These are phyloP conservation scores for Boehmeria nivea DNA, from an alignment of 306 rosid genomes.

Conservation along the genomic window DNA sequence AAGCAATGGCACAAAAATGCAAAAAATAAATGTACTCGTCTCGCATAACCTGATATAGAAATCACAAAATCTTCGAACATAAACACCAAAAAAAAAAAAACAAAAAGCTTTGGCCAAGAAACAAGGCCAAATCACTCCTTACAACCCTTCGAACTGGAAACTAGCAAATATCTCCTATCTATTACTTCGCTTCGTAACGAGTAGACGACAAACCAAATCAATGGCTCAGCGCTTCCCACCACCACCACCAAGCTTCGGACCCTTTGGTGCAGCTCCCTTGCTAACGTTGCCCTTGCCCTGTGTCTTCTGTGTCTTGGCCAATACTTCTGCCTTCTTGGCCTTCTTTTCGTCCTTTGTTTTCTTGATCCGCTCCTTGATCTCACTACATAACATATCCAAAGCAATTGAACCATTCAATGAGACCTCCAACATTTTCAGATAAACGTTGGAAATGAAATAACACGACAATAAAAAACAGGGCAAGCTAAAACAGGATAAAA, in stretches of 20 bases:
- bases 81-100: slow-evolving; percentile 8
- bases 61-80: slow-evolving; percentile 16
- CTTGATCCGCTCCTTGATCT: slow-evolving; percentile 81
- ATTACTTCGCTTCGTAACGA: slow-evolving; percentile 11
- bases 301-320: slow-evolving; percentile 52
- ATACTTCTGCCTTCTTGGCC: slow-evolving; percentile 79
- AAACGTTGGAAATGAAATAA: not conserved
- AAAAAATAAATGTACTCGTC: not conserved
- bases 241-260: slow-evolving; percentile 85
- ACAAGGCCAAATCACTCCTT: slow-evolving; percentile 17
- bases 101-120: slow-evolving; percentile 3
- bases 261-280: slow-evolving; percentile 65
- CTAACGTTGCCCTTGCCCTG: slow-evolving; percentile 44
- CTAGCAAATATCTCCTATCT: slow-evolving; percentile 21
- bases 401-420: not conserved
- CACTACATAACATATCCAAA: slow-evolving; percentile 34
- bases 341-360: slow-evolving; percentile 88
- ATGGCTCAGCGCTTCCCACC: slow-evolving; percentile 72
- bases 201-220: slow-evolving; percentile 8
- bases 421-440: too few relatives aligned
- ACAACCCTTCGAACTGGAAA: slow-evolving; percentile 17
- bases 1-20: too few relatives aligned
- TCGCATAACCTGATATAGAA: slow-evolving; percentile 7
- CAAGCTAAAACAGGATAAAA: too few relatives aligned
- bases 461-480: too few relatives aligned